Conservation (phyloP, 495 filamentous ascomycete genomes). For the Xylaria cubensis region DNA sequence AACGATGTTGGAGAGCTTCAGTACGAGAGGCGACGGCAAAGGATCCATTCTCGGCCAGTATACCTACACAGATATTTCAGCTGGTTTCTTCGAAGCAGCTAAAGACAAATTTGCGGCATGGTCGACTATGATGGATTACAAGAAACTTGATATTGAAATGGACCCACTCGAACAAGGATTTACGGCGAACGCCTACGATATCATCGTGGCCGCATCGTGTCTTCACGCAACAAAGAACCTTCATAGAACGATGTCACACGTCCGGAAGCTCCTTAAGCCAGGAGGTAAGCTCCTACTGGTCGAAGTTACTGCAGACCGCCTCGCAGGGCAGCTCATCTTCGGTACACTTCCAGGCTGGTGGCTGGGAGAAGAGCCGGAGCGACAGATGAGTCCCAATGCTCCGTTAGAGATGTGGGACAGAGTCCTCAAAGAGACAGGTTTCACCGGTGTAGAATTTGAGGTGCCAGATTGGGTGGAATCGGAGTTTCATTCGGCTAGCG, state of each 20-base stretch:
- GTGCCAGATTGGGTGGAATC: conserved; percentile 31
- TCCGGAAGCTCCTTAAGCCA: neutral
- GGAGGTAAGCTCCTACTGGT: conserved; percentile 44
- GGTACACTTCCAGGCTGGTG: conserved; percentile 55
- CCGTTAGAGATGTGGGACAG: conserved; percentile 48
- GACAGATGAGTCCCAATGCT: conserved; percentile 36
- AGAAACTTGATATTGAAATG: conserved; percentile 32
- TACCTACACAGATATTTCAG: too few relatives aligned
- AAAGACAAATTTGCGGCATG: too few relatives aligned
- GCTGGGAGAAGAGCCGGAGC: conserved; percentile 34
- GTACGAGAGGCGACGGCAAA: too few relatives aligned
- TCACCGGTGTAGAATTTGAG: conserved; percentile 52
- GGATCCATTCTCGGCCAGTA: conserved; percentile 35
- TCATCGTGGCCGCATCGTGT: too few relatives aligned
- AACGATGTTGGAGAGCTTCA: too few relatives aligned
- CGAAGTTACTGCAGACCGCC: conserved; percentile 36
- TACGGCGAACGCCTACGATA: too few relatives aligned
- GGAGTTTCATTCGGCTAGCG: conserved; percentile 14
- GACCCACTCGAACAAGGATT: conserved; percentile 3
- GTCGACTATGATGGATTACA: too few relatives aligned
- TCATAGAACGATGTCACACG: too few relatives aligned
- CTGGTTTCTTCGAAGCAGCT: too few relatives aligned
- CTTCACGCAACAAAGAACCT: too few relatives aligned
- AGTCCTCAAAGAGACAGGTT: conserved; percentile 47
- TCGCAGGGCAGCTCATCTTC: conserved; percentile 44